A percentile compares a stretch with the other conserved stretches of the same genome.
phyloP scores from a whole-genome alignment of 2,329 filamentous ascomycete genomes.

The Nigrograna mackinnonii region DNA sequence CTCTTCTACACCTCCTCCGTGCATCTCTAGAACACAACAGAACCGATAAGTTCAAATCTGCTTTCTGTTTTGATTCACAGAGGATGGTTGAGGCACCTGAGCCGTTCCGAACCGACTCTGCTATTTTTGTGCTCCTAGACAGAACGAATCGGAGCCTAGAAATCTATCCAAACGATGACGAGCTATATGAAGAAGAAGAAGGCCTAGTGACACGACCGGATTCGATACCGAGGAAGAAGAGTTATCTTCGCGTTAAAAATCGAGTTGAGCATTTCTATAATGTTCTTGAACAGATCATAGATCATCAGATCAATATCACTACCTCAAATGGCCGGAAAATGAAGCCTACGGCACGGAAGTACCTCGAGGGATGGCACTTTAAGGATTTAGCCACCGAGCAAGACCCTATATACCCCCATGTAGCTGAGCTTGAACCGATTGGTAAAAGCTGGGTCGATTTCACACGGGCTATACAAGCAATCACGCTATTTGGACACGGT shows the following conservation, averaged over 20 bases:
- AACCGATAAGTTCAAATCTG: not conserved
- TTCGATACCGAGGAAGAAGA: not conserved
- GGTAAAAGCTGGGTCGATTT: not conserved
- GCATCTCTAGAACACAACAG: slow-evolving; percentile 2
- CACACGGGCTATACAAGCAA: not conserved
- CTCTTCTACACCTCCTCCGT: slow-evolving; percentile 38
- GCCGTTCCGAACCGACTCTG: not conserved
- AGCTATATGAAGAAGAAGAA: not conserved
- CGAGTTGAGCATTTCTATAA: not conserved
- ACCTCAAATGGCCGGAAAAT: not conserved
- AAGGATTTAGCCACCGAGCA: not conserved
- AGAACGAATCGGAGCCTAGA: not conserved
- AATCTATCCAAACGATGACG: not conserved
- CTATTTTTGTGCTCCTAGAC: not conserved
- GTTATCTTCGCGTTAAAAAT: not conserved
- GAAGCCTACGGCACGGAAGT: not conserved
- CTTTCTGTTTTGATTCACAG: not conserved
- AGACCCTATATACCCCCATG: not conserved
- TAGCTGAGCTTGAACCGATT: not conserved
- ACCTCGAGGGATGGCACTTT: not conserved
- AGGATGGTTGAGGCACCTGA: not conserved
- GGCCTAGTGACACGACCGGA: not conserved
- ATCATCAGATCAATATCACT: not conserved
- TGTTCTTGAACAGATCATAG: not conserved
- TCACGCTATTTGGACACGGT: not conserved